phyloP scores from a whole-genome alignment of 257 asterid species.

The Cinchona pubescens region DNA sequence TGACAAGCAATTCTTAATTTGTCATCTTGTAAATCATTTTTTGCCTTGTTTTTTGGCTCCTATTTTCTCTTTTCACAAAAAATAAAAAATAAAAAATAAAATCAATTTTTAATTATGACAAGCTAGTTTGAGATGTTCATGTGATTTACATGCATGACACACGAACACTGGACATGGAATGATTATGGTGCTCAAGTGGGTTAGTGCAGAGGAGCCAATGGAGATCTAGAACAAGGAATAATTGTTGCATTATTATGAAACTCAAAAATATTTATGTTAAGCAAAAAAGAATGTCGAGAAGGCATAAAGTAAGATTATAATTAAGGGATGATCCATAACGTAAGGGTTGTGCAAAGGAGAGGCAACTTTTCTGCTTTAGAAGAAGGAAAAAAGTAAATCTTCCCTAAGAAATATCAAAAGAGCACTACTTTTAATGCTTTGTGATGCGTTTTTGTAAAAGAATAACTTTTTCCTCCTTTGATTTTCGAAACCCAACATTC shows the following conservation, averaged over 20 bases:
- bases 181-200: conserved; percentile 20
- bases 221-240: conserved; percentile 21
- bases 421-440: conserved; percentile 60
- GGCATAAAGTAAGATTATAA: conserved; percentile 17
- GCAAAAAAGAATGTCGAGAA: conserved; percentile 10
- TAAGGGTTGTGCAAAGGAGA: conserved; percentile 38
- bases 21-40: no score
- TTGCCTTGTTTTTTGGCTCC: no score
- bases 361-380: conserved; percentile 33
- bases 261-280: not conserved
- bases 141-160: not conserved
- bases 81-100: conserved; percentile 3
- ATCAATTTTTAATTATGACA: not conserved
- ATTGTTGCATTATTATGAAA: conserved; percentile 28
- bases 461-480: conserved; percentile 37
- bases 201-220: conserved; percentile 13
- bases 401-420: conserved; percentile 41
- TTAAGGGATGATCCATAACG: conserved; percentile 37
- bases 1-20: no score
- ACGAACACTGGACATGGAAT: conserved; percentile 20
- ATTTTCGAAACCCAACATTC: conserved; percentile 60
- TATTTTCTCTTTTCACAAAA: not conserved
- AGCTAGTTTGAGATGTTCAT: not conserved
- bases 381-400: conserved; percentile 29
- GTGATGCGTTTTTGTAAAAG: conserved; percentile 53